Conservation (phyloP, 2,329 filamentous ascomycete genomes). For the Didymellaceae sp. region DNA sequence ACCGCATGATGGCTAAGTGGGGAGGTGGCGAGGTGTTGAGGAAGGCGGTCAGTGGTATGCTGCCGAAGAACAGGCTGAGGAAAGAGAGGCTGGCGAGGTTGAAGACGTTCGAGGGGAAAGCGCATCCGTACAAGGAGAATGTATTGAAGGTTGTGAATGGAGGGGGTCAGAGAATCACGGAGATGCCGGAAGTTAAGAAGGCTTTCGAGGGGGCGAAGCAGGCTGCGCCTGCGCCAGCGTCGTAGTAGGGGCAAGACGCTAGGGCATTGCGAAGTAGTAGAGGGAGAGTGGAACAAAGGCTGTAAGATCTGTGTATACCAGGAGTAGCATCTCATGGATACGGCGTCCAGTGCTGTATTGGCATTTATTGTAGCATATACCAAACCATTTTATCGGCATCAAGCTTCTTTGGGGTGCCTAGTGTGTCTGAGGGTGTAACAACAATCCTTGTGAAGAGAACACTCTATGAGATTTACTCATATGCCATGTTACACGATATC, state of each 20-base stretch:
- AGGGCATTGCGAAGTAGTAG: neutral
- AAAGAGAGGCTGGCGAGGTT: conserved; percentile 86
- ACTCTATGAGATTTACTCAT: no score
- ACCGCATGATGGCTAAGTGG: conserved; percentile 90
- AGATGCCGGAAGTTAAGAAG: conserved; percentile 48
- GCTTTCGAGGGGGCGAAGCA: conserved; percentile 38
- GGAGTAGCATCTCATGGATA: conserved; percentile 7
- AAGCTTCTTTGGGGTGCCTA: neutral
- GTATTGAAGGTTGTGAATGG: conserved; percentile 70
- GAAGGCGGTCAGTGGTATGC: conserved; percentile 93
- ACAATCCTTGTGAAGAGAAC: no score
- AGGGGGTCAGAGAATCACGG: conserved; percentile 42
- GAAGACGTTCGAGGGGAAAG: conserved; percentile 94
- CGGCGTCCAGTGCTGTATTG: conserved; percentile 13
- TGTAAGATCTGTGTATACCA: conserved; percentile 19
- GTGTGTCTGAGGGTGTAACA: no score
- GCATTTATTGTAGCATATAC: conserved; percentile 13
- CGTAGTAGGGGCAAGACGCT: conserved; percentile 12
- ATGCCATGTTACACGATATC: no score
- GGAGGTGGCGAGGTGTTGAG: conserved; percentile 90
- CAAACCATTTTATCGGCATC: conserved; percentile 3
- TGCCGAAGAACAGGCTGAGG: conserved; percentile 93
- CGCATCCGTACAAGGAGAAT: conserved; percentile 91
- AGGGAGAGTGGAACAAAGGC: neutral
- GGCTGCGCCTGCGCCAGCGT: conserved; percentile 22